A percentile compares a stretch with the other conserved stretches of the same genome.
These are phyloP conservation scores for Pestalotiopsis sp. DNA, from an alignment of 2,329 filamentous ascomycete genomes.

Conservation along the genomic window DNA sequence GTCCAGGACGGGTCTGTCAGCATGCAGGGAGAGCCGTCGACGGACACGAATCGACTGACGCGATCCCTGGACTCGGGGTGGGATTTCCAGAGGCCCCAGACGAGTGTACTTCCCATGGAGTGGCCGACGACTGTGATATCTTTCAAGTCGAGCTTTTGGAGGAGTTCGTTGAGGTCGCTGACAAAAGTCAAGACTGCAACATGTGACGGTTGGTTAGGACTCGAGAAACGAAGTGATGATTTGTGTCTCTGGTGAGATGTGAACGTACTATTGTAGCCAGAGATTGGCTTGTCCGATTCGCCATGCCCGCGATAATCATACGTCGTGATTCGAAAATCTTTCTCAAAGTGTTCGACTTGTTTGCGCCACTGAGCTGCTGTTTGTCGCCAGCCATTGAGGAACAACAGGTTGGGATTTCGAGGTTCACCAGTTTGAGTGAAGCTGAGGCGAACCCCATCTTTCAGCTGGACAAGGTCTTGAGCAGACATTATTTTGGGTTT, in stretches of 20 bases:
- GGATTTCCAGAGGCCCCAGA: slow-evolving; percentile 34
- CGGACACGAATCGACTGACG: slow-evolving; percentile 28
- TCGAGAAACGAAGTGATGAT: too few species aligned
- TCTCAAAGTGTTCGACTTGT: slow-evolving; percentile 28
- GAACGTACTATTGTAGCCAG: slow-evolving; percentile 30
- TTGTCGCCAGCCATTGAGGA: slow-evolving; percentile 34
- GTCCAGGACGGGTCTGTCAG: slow-evolving; percentile 29
- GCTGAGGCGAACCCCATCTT: slow-evolving; percentile 28
- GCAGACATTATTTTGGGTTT: not conserved
- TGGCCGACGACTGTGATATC: slow-evolving; percentile 34
- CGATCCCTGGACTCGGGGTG: slow-evolving; percentile 23
- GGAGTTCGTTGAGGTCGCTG: slow-evolving; percentile 12
- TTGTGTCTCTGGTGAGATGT: not conserved
- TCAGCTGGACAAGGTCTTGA: slow-evolving; percentile 16
- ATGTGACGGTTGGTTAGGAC: too few species aligned
- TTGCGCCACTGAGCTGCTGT: slow-evolving; percentile 32
- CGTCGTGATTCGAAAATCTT: slow-evolving; percentile 30
- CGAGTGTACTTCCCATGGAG: slow-evolving; percentile 35
- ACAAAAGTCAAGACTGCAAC: not conserved
- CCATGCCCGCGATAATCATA: slow-evolving; percentile 35
- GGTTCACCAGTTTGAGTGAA: slow-evolving; percentile 28
- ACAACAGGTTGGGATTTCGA: slow-evolving; percentile 27
- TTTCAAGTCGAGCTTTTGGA: slow-evolving; percentile 29
- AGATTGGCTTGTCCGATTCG: slow-evolving; percentile 32
- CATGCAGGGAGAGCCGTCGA: slow-evolving; percentile 30